Evolutionary conservation across 352 stramenopile species (phyloP), one percentile per base, ranked within the genome.

Genomic region (Pythium sp.): DNA sequence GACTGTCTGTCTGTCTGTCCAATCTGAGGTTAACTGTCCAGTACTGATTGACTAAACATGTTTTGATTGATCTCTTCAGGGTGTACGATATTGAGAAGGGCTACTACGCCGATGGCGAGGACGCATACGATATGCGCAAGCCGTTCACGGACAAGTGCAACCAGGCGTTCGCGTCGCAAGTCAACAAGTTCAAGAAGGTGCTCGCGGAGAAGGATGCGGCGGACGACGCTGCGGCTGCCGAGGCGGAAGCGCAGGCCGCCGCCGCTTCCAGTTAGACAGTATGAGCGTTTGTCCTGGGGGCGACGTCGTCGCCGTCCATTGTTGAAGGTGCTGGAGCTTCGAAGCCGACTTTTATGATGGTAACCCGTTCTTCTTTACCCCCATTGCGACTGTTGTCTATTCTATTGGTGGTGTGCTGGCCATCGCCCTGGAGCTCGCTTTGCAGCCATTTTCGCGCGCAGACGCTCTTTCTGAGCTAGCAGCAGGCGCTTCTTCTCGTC

Each of bases 31-130:
- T 43, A 43, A 12, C 41, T 47, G 14, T 47, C 34, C 41, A 47
- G 12, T 43, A 43, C 36, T 43, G 36, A 43, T 14, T 12, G 14
- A 47, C 61, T 43, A 20, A 69, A 6, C 6, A 6, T 57, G 22
- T 62, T 59, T 62, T 36, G 12, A 14, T 58, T 0, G 49, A n/a
- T 59, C 65, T 12, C 58, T 59, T 11, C 55, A 97, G 90, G 66
- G 95, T 99, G 60, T 97, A 99, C 78, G 96, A 99, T 74, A 97
- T 99, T 53, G 98, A 99, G 78, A 97, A 97, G 80, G 97, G 95
- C 30, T 99, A 99, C 82, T 99, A 99, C 83, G 98, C 97, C 0
- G 98, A 99, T 78, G 98, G 98, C 64, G 98, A 99, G 80, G 97
- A 99, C 83, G 98, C 97, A 15, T 99, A 99, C 78, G 95, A 99